A percentile compares a stretch with the other conserved stretches of the same genome.
These are phyloP conservation scores for Pichia sp. DNA, from an alignment of 1,139 yeast genomes.

Conservation along the genomic window DNA sequence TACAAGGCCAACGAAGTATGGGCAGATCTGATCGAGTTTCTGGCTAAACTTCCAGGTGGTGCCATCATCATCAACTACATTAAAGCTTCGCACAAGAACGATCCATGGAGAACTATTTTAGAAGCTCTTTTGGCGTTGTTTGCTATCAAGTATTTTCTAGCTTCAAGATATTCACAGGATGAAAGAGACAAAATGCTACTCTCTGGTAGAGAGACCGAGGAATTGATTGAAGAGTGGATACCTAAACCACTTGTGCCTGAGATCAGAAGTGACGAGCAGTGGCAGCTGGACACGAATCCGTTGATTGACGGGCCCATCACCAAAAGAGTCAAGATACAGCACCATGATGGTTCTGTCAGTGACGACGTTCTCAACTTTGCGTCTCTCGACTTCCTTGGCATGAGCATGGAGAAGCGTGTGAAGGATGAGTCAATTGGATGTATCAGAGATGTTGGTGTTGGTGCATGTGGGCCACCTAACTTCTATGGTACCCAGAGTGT, in stretches of 20 bases:
- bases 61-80: slow-evolving; percentile 69
- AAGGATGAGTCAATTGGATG: slow-evolving; percentile 53
- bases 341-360: slow-evolving; percentile 13
- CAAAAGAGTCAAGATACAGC: slow-evolving; percentile 29
- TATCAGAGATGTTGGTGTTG: slow-evolving; percentile 79
- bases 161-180: slow-evolving; percentile 76
- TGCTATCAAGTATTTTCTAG: slow-evolving; percentile 79
- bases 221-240: slow-evolving; percentile 82
- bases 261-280: slow-evolving; percentile 47
- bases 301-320: slow-evolving; percentile 55
- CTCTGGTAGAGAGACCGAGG: slow-evolving; percentile 68
- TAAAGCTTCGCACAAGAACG: slow-evolving; percentile 86
- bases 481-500: slow-evolving; percentile 95
- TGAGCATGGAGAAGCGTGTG: slow-evolving; percentile 47
- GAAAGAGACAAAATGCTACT: slow-evolving; percentile 68
- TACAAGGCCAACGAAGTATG: slow-evolving; percentile 25
- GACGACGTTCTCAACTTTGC: slow-evolving; percentile 55
- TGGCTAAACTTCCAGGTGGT: slow-evolving; percentile 69
- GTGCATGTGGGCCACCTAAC: slow-evolving; percentile 98
- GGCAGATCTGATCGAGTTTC: slow-evolving; percentile 20
- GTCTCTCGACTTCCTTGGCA: slow-evolving; percentile 57
- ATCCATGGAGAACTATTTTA: slow-evolving; percentile 83
- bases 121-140: slow-evolving; percentile 77
- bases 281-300: slow-evolving; percentile 65
- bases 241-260: slow-evolving; percentile 77